phyloP scores from a whole-genome alignment of 345 rosid genomes.

The Raphanus raphanistrum region DNA sequence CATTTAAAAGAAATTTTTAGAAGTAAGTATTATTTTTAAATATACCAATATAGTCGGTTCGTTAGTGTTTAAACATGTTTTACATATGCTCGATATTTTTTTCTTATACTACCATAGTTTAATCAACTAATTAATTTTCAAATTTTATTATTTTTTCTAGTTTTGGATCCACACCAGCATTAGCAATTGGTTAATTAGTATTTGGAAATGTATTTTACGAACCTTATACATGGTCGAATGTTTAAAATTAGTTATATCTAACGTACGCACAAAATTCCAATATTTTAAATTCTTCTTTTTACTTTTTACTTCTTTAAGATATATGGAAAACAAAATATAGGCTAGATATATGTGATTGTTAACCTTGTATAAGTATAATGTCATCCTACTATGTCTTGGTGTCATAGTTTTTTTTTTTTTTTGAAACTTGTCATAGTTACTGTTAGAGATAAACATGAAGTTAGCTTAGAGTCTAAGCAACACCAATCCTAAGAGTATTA shows the following conservation, averaged over 20 bases:
- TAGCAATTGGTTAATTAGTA: background rate
- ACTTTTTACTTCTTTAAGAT: background rate
- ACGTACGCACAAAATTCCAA: conserved; percentile 18
- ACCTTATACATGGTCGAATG: conserved; percentile 3
- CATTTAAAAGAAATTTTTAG: background rate
- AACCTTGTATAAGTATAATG: background rate
- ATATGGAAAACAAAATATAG: background rate
- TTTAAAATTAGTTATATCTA: conserved; percentile 1
- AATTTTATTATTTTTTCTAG: no score
- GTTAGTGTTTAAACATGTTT: background rate
- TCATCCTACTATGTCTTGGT: no score
- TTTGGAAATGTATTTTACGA: background rate
- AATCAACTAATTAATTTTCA: background rate
- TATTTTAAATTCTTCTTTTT: background rate
- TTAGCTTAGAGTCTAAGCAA: no score
- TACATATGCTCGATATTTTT: background rate
- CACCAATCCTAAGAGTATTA: no score
- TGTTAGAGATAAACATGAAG: no score
- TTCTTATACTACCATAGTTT: background rate
- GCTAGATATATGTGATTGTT: background rate
- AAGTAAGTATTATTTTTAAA: background rate
- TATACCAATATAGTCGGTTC: background rate
- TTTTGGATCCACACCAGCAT: background rate
- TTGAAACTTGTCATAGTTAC: no score
- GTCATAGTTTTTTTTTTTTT: no score